Evolutionary conservation across 2,329 filamentous ascomycete genomes (phyloP).

Genomic region (Verticillium isaacii): DNA sequence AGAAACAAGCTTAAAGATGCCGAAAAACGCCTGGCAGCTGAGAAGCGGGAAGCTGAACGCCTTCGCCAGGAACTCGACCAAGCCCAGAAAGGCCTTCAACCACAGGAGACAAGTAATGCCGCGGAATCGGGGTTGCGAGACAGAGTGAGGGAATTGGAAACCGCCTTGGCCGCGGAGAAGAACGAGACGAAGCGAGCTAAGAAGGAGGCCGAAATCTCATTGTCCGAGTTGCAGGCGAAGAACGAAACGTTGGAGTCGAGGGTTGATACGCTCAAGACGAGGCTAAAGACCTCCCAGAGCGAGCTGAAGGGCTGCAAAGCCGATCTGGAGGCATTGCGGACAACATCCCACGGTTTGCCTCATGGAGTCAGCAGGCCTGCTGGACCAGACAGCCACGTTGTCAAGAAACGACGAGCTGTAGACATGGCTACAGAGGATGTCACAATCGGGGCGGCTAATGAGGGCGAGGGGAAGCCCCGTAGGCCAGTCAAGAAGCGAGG

Average conservation of each 20-base stretch:
- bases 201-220: constrained; percentile 45
- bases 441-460: constrained; percentile 36
- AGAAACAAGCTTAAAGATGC: constrained; percentile 28
- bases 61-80: not conserved
- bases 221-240: constrained; percentile 57
- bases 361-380: not conserved
- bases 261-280: constrained; percentile 63
- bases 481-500: constrained; percentile 51
- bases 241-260: constrained; percentile 65
- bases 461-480: constrained; percentile 34
- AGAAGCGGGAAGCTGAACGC: constrained; percentile 16
- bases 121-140: constrained; percentile 35
- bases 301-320: constrained; percentile 58
- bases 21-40: constrained; percentile 27
- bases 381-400: constrained; percentile 21
- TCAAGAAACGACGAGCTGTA: constrained; percentile 35
- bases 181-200: constrained; percentile 40
- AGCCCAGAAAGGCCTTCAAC: not conserved
- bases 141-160: constrained; percentile 28
- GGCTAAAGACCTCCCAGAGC: constrained; percentile 64
- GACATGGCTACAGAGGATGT: not conserved
- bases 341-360: constrained; percentile 13
- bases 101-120: constrained; percentile 30
- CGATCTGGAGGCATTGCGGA: constrained; percentile 30
- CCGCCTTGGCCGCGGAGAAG: constrained; percentile 32